A percentile compares a stretch with the other conserved stretches of the same genome.
phyloP scores from a whole-genome alignment of 352 stramenopile species.

The Globisporangium apiculatum region DNA sequence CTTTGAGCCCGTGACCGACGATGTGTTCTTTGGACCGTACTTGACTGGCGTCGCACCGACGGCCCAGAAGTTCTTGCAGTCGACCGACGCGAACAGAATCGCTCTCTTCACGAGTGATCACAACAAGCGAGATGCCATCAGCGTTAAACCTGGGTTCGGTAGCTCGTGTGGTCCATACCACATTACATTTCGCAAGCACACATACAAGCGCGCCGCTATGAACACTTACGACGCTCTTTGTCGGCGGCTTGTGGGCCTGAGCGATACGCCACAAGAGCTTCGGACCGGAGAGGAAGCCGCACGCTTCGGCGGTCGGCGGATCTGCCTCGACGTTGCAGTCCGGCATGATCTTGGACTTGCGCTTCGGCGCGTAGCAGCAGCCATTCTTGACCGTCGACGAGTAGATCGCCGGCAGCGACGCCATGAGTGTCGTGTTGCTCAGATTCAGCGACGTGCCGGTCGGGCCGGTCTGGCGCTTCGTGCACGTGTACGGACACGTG shows the following conservation, averaged over 20 bases:
- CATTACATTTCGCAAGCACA: too few relatives aligned
- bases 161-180: too few relatives aligned
- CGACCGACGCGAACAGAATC: constrained; percentile 71
- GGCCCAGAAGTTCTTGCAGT: constrained; percentile 81
- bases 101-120: constrained; percentile 17
- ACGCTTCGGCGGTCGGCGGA: constrained; percentile 49
- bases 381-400: constrained; percentile 49
- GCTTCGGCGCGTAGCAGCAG: constrained; percentile 59
- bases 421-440: constrained; percentile 59
- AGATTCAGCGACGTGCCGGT: constrained; percentile 72
- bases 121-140: too few relatives aligned
- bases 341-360: constrained; percentile 36
- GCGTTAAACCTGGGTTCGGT: too few relatives aligned
- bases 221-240: constrained; percentile 19
- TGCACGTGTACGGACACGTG: constrained; percentile 80
- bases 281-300: constrained; percentile 72
- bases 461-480: constrained; percentile 53
- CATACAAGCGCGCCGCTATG: not conserved
- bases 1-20: constrained; percentile 65
- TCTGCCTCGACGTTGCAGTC: constrained; percentile 51
- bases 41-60: constrained; percentile 67
- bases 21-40: constrained; percentile 45
- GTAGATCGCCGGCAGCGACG: constrained; percentile 67
- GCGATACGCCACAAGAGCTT: constrained; percentile 77
- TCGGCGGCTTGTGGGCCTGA: constrained; percentile 39